Evolutionary conservation across 257 asterid species (phyloP), one percentile per base, ranked within the genome.

Genomic region (Solanum dulcamara): DNA sequence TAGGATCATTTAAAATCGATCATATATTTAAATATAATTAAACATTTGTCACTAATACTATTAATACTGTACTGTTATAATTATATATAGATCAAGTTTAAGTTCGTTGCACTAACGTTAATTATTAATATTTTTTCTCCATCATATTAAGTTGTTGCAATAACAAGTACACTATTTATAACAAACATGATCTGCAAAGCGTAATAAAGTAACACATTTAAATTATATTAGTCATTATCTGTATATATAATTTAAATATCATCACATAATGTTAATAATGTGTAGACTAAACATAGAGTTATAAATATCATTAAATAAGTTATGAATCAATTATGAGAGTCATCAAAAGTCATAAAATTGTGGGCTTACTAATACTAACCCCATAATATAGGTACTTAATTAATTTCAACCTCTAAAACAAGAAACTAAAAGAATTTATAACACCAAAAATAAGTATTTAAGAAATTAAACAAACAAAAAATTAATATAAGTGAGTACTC

Each of bases 251-350:
- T 24, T 18, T 53, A 18, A 53, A 7, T 53, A 53, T 53, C 5
- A 0, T 53, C 46, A 85, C 57, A 84, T 77, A 80, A 26, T 72
- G 8, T 38, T 71, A 84, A 89, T 87, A 89, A 86, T 59, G 88
- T 60, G 37, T 38, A 81, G 57, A 81, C 37, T 59, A 91, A 91
- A 84, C 86, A 87, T 68, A 91, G 89, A 84, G 86, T 62, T 82
- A 79, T 86, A 75, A 87, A 87, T 80, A 70, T 85, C 88, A 92
- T 86, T 92, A 60, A 92, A 81, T 90, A 85, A 85, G 86, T 55
- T 13, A 57, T 28, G 33, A 33, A 81, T 75, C 79, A 74, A 55
- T 38, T 40, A 51, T 57, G 46, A 40, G 81, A 74, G 81, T 74
- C n/a, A 35, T 40, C 81, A 74, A 40, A 74, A 74, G 37, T 40